Conservation (phyloP, 1,139 yeast species). For the Geotrichum candidum region DNA sequence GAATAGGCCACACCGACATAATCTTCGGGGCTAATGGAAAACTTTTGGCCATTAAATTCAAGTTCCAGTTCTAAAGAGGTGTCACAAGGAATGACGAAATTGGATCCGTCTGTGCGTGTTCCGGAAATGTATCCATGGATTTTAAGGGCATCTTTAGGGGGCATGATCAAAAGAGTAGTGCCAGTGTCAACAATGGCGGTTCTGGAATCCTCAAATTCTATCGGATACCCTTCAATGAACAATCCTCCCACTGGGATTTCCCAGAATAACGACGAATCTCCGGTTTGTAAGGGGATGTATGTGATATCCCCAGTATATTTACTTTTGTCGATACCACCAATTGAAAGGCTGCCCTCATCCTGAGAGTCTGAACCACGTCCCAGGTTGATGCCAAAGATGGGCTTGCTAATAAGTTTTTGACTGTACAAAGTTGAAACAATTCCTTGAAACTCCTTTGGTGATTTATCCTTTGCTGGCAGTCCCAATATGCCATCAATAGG, state of each 20-base stretch:
- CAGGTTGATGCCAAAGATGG: slow-evolving; percentile 41
- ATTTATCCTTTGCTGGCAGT: slow-evolving; percentile 39
- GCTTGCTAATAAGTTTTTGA: slow-evolving; percentile 35
- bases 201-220: slow-evolving; percentile 37
- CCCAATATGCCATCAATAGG: slow-evolving; percentile 59
- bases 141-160: slow-evolving; percentile 48
- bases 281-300: slow-evolving; percentile 27
- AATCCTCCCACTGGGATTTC: slow-evolving; percentile 42
- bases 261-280: slow-evolving; percentile 44
- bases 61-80: slow-evolving; percentile 38
- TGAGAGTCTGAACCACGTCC: slow-evolving; percentile 36
- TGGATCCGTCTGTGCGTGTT: slow-evolving; percentile 50
- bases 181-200: slow-evolving; percentile 59
- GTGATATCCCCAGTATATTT: slow-evolving; percentile 42
- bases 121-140: slow-evolving; percentile 49
- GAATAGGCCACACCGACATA: slow-evolving; percentile 10
- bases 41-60: slow-evolving; percentile 41
- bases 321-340: slow-evolving; percentile 41
- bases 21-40: slow-evolving; percentile 35
- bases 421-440: slow-evolving; percentile 39
- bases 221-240: slow-evolving; percentile 33
- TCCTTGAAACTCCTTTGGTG: slow-evolving; percentile 33
- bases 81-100: slow-evolving; percentile 56
- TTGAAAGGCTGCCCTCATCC: slow-evolving; percentile 42
- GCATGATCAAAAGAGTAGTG: slow-evolving; percentile 55